Evolutionary conservation across 164 flowering plant species (phyloP).

Genomic region (Stephania cephalantha): DNA sequence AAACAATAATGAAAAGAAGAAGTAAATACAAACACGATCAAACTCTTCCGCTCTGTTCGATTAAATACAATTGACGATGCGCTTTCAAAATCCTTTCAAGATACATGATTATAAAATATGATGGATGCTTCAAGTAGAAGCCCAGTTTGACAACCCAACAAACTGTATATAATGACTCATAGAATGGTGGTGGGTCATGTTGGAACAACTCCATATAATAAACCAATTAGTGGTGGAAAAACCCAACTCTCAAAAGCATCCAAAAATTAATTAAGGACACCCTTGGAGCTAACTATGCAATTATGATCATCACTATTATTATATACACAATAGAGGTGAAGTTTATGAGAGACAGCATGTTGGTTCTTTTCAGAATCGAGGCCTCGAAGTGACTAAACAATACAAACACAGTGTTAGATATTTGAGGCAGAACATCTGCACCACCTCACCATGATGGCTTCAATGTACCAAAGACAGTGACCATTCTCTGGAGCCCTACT

Average conservation of each 20-base stretch:
- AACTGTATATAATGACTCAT: not conserved
- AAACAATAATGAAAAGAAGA: too few relatives aligned
- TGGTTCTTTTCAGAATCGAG: conserved; percentile 3
- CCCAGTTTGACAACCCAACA: conserved; percentile 5
- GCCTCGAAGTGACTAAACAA: not conserved
- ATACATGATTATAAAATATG: not conserved
- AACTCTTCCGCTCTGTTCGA: too few relatives aligned
- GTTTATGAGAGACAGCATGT: not conserved
- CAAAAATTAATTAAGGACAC: not conserved
- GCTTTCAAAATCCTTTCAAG: too few relatives aligned
- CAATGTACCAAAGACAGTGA: not conserved
- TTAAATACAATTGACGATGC: too few relatives aligned
- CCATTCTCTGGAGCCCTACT: not conserved
- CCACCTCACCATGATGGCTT: not conserved
- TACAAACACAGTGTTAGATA: not conserved
- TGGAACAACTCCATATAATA: not conserved
- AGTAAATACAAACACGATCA: too few relatives aligned
- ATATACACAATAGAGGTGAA: not conserved
- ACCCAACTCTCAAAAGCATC: not conserved
- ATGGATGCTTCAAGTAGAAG: not conserved
- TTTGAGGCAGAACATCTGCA: not conserved
- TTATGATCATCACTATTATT: not conserved
- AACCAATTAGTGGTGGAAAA: not conserved
- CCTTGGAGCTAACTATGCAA: not conserved
- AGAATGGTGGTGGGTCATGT: not conserved